These are phyloP conservation scores for Penicillium coprophilum DNA, from an alignment of 495 filamentous ascomycete species.

Conservation along the genomic window DNA sequence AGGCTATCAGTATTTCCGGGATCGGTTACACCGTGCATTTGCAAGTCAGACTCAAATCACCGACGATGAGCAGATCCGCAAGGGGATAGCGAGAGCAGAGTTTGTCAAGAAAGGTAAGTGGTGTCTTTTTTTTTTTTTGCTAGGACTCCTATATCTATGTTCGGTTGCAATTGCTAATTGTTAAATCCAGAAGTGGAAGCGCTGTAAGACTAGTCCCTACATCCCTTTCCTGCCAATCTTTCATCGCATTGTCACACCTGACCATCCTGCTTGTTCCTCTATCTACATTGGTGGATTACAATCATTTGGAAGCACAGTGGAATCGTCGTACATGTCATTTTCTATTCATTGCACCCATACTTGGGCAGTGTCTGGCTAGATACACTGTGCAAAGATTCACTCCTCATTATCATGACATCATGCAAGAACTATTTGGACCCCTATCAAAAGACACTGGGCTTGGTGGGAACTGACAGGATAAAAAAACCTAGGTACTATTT, in stretches of 20 bases:
- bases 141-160: neutral
- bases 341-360: constrained; percentile 15
- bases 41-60: constrained; percentile 64
- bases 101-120: constrained; percentile 84
- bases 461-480: constrained; percentile 15
- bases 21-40: constrained; percentile 82
- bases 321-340: constrained; percentile 19
- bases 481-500: constrained; percentile 74
- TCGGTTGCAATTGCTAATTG: constrained; percentile 4
- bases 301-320: constrained; percentile 2
- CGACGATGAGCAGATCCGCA: constrained; percentile 70
- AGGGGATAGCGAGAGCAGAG: constrained; percentile 74
- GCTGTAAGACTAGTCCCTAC: constrained; percentile 59
- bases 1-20: constrained; percentile 80
- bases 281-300: neutral
- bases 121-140: neutral
- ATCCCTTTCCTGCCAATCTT: neutral
- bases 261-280: neutral
- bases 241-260: neutral
- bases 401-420: constrained; percentile 33
- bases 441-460: constrained; percentile 7
- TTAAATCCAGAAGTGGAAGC: constrained; percentile 73
- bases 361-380: constrained; percentile 12
- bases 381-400: constrained; percentile 15
- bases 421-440: constrained; percentile 22